A percentile compares a stretch with the other conserved stretches of the same genome.
These are phyloP conservation scores for Boechera stricta DNA, from an alignment of 345 rosid genomes.

Conservation along the genomic window DNA sequence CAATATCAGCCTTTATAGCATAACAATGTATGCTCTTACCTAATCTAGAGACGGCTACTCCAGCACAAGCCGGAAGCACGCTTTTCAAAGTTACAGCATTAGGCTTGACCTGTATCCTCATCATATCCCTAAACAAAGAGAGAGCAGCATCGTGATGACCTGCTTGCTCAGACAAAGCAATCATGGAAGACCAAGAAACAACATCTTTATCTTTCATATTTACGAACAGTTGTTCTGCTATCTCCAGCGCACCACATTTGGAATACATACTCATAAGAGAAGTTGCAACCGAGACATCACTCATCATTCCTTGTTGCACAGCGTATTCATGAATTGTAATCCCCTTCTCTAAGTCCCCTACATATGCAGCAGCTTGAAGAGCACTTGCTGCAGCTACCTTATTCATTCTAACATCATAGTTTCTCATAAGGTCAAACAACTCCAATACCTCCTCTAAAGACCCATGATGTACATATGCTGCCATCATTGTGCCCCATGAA, in stretches of 20 bases:
- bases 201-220: slow-evolving; percentile 51
- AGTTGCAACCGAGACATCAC: slow-evolving; percentile 57
- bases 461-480: slow-evolving; percentile 60
- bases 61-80: slow-evolving; percentile 62
- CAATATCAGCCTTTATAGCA: slow-evolving; percentile 52
- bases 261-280: slow-evolving; percentile 62
- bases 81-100: slow-evolving; percentile 55
- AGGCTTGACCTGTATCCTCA: slow-evolving; percentile 48
- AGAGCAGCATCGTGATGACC: slow-evolving; percentile 59
- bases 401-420: slow-evolving; percentile 44
- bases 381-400: slow-evolving; percentile 53
- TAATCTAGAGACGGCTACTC: slow-evolving; percentile 42
- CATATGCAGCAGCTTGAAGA: slow-evolving; percentile 60
- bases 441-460: slow-evolving; percentile 52
- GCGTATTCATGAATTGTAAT: slow-evolving; percentile 48
- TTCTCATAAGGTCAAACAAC: slow-evolving; percentile 52
- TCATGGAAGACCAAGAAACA: slow-evolving; percentile 68
- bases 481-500: slow-evolving; percentile 63
- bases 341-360: slow-evolving; percentile 52
- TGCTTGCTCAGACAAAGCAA: slow-evolving; percentile 56
- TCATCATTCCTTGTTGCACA: slow-evolving; percentile 46
- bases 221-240: slow-evolving; percentile 49
- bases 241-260: slow-evolving; percentile 56
- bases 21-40: slow-evolving; percentile 70
- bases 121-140: slow-evolving; percentile 57